A percentile compares a stretch with the other conserved stretches of the same genome.
phyloP scores from a whole-genome alignment of 176 grass and related monocot genomes.

The Eremochloa ophiuroides region DNA sequence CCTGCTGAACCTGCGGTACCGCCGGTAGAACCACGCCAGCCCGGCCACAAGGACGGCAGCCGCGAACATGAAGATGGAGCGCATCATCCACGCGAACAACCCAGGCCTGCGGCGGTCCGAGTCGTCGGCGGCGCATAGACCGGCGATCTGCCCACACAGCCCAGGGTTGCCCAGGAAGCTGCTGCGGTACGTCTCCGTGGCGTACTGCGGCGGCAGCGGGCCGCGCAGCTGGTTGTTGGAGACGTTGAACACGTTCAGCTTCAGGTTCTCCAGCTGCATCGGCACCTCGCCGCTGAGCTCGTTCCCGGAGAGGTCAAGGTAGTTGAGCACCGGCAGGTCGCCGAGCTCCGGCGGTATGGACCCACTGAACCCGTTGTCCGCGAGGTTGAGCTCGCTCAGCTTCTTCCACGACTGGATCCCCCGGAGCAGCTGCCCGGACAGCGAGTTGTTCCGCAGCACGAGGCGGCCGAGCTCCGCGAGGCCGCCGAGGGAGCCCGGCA shows the following conservation, averaged over 20 bases:
- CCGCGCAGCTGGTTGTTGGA: constrained; percentile 76
- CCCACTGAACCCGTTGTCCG: constrained; percentile 51
- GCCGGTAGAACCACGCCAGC: constrained; percentile 61
- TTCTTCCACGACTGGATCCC: constrained; percentile 67
- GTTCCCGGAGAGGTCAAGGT: constrained; percentile 84
- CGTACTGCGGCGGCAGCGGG: constrained; percentile 58
- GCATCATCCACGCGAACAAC: constrained; percentile 82
- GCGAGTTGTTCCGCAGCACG: constrained; percentile 64
- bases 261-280: constrained; percentile 72
- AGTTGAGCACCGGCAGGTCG: constrained; percentile 76
- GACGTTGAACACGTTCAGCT: constrained; percentile 76
- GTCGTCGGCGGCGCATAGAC: constrained; percentile 28
- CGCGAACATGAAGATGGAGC: constrained; percentile 55
- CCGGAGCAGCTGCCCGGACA: constrained; percentile 67
- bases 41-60: constrained; percentile 45
- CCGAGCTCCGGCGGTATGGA: constrained; percentile 82
- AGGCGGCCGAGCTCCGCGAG: constrained; percentile 65
- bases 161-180: constrained; percentile 78
- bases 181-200: constrained; percentile 38
- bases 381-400: constrained; percentile 80
- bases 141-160: constrained; percentile 44
- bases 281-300: constrained; percentile 58
- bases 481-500: constrained; percentile 51
- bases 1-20: constrained; percentile 48
- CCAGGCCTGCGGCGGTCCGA: too few relatives aligned